A percentile compares a stretch with the other conserved stretches of the same genome.
phyloP scores from a whole-genome alignment of 2,329 filamentous ascomycete species.

The Pestalotiopsis sp. region DNA sequence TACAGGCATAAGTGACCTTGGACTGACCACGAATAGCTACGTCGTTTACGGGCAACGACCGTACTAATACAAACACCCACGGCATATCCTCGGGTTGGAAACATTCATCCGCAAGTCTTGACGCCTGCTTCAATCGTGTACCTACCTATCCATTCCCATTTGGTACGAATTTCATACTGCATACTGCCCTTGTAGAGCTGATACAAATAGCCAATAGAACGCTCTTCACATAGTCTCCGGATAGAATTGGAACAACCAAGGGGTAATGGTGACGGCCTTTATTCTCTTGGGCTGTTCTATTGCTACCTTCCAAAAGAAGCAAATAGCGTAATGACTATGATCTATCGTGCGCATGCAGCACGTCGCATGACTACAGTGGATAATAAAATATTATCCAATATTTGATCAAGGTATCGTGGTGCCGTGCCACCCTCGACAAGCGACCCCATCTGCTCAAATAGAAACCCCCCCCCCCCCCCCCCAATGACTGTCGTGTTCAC shows the following conservation, averaged over 20 bases:
- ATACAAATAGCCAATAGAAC: not conserved
- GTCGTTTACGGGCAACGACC: constrained; percentile 6
- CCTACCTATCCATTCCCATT: not conserved
- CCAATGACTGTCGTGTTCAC: too few species aligned
- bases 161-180: not conserved
- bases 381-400: not conserved
- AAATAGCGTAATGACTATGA: not conserved
- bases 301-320: constrained; percentile 2
- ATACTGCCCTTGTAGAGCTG: not conserved
- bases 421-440: too few species aligned
- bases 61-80: not conserved
- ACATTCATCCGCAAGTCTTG: not conserved
- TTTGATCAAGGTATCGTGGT: not conserved
- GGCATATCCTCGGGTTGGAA: not conserved
- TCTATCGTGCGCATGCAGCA: not conserved
- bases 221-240: not conserved
- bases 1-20: not conserved
- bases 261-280: not conserved
- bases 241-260: not conserved
- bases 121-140: not conserved
- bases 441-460: too few species aligned
- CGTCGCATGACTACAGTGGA: not conserved
- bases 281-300: not conserved
- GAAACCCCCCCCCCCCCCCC: too few species aligned
- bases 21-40: constrained; percentile 1